These are phyloP conservation scores for Elaeis oleifera DNA, from an alignment of 202 grass and related monocot genomes.

Conservation along the genomic window DNA sequence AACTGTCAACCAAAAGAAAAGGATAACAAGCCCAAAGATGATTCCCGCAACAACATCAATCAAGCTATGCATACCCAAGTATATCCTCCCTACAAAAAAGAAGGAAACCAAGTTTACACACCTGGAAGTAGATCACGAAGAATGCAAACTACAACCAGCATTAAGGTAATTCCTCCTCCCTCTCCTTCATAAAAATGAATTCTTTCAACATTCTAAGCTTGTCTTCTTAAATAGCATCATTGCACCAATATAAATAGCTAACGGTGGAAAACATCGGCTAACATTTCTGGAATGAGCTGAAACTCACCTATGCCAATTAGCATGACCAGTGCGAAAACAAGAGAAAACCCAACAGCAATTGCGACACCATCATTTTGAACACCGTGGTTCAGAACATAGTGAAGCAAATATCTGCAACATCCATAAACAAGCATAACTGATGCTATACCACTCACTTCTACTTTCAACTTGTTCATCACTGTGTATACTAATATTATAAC, in stretches of 20 bases:
- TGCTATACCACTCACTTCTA: too few species aligned
- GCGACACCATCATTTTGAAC: constrained; percentile 14
- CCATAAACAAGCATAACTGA: not conserved
- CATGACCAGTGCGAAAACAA: constrained; percentile 49
- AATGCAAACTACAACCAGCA: not conserved
- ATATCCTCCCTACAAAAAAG: constrained; percentile 60
- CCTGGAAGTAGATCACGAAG: constrained; percentile 14
- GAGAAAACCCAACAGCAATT: constrained; percentile 27
- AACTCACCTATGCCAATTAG: constrained; percentile 61
- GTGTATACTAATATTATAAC: too few species aligned
- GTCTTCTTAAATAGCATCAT: too few species aligned
- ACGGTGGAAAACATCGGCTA: too few species aligned
- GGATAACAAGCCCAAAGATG: constrained; percentile 58
- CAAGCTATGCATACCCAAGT: constrained; percentile 96
- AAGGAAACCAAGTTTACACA: not conserved
- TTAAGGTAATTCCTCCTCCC: too few species aligned
- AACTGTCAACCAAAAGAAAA: constrained; percentile 70
- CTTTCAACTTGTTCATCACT: too few species aligned
- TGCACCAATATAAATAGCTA: too few species aligned
- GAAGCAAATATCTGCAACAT: constrained; percentile 59
- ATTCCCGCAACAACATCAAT: constrained; percentile 67
- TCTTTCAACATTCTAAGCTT: too few species aligned
- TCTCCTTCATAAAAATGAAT: too few species aligned
- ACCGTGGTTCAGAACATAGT: constrained; percentile 56
- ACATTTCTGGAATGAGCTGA: not conserved